Conservation (phyloP, 2,329 filamentous ascomycete species). For the Dactylellina leptospora region DNA sequence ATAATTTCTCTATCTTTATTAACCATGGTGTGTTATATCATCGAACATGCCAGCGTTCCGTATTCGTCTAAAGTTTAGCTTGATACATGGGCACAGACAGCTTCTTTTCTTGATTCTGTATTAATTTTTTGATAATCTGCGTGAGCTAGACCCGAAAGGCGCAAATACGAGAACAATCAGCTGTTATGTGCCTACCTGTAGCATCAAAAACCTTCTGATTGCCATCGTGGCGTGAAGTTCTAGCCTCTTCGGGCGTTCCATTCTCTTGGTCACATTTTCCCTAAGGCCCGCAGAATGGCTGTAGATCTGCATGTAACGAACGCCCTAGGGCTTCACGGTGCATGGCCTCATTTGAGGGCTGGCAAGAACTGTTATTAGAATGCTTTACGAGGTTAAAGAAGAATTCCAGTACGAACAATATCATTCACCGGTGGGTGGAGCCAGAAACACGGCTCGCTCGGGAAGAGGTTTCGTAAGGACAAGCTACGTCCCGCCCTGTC, state of each 20-base stretch:
- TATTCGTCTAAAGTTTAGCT: not conserved
- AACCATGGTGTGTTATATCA: slow-evolving; percentile 4
- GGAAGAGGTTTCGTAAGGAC: not conserved
- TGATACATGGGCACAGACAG: not conserved
- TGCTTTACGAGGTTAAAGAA: not conserved
- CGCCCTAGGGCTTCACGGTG: no score
- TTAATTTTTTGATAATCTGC: not conserved
- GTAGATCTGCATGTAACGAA: not conserved
- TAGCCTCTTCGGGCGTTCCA: not conserved
- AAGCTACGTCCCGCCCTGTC: not conserved
- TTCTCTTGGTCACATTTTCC: not conserved
- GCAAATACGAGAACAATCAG: slow-evolving; percentile 7
- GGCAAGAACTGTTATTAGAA: not conserved
- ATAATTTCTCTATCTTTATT: not conserved
- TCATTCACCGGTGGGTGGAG: not conserved
- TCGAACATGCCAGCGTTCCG: not conserved
- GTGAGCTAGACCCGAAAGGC: not conserved
- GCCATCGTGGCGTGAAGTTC: not conserved
- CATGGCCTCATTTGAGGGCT: no score
- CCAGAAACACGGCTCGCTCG: not conserved
- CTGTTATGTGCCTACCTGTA: not conserved
- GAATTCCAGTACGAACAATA: not conserved
- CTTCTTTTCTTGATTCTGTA: not conserved
- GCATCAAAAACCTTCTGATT: not conserved
- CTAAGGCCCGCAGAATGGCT: no score